Conservation (phyloP, 495 filamentous ascomycete species). For the Baudoinia panamericana region DNA sequence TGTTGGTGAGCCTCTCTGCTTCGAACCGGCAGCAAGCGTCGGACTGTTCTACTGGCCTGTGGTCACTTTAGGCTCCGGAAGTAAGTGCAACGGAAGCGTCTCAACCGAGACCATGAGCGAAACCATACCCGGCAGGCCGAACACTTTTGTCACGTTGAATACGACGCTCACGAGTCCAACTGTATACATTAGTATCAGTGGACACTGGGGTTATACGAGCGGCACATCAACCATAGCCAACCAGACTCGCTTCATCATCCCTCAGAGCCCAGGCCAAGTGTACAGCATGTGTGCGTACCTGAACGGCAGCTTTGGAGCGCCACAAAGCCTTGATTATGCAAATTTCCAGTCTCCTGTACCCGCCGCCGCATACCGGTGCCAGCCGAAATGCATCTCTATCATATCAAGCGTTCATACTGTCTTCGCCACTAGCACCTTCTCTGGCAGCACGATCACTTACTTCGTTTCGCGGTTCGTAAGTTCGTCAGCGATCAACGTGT, state of each 20-base stretch:
- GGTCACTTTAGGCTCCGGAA: neutral
- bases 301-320: neutral
- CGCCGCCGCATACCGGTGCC: constrained; percentile 4
- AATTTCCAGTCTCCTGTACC: constrained; percentile 11
- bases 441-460: no score
- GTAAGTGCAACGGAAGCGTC: neutral
- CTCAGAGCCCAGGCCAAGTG: neutral
- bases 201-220: constrained; percentile 1
- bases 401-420: neutral
- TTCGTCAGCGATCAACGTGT: no score
- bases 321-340: constrained; percentile 3
- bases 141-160: constrained; percentile 3
- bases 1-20: constrained; percentile 1
- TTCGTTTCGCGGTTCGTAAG: no score
- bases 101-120: neutral
- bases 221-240: neutral
- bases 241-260: neutral
- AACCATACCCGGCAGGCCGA: constrained; percentile 1
- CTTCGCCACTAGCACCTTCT: no score
- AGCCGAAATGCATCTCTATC: constrained; percentile 6
- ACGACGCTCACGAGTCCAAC: constrained; percentile 8
- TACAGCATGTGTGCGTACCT: constrained; percentile 4
- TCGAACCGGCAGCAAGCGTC: neutral
- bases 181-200: constrained; percentile 2
- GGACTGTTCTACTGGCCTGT: constrained; percentile 8